Percentiles rank a stretch among this genome's conserved stretches.
Conservation (phyloP, 257 asterid genomes). For the Penstemon barbatus region DNA sequence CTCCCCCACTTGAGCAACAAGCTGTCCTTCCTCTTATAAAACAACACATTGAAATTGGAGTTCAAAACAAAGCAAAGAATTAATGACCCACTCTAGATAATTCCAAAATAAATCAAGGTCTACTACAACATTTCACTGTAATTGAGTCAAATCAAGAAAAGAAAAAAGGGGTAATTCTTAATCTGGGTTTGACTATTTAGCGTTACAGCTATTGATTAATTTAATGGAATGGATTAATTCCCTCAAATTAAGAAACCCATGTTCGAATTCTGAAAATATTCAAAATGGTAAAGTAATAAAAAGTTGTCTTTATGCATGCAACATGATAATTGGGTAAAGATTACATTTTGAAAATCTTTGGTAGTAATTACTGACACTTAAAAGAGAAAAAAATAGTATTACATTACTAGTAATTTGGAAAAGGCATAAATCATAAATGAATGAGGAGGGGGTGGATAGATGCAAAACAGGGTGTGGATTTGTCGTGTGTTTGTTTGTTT, state of each 20-base stretch:
- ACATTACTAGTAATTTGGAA: neutral
- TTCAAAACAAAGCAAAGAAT: neutral
- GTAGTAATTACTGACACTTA: constrained; percentile 34
- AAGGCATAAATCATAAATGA: neutral
- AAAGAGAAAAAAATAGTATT: neutral
- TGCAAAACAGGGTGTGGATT: constrained; percentile 42
- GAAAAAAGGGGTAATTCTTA: neutral
- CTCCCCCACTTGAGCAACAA: constrained; percentile 38
- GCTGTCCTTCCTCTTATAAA: constrained; percentile 19
- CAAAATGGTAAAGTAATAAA: too few species aligned
- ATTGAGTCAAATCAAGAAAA: constrained; percentile 4
- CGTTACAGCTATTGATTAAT: neutral
- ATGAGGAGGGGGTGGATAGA: constrained; percentile 18
- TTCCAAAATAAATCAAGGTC: constrained; percentile 23
- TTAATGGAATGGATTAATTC: too few species aligned
- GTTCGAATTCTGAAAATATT: too few species aligned
- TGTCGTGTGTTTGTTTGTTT: constrained; percentile 32
- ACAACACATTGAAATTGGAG: constrained; percentile 25
- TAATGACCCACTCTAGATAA: constrained; percentile 12
- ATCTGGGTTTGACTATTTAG: constrained; percentile 26
- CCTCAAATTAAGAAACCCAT: too few species aligned
- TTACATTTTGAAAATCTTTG: constrained; percentile 20
- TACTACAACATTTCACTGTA: neutral
- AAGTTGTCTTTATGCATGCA: constrained; percentile 13
- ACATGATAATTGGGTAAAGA: constrained; percentile 18